These are phyloP conservation scores for Saccharomycopsis selenospora DNA, from an alignment of 805 yeast genomes.

Conservation along the genomic window DNA sequence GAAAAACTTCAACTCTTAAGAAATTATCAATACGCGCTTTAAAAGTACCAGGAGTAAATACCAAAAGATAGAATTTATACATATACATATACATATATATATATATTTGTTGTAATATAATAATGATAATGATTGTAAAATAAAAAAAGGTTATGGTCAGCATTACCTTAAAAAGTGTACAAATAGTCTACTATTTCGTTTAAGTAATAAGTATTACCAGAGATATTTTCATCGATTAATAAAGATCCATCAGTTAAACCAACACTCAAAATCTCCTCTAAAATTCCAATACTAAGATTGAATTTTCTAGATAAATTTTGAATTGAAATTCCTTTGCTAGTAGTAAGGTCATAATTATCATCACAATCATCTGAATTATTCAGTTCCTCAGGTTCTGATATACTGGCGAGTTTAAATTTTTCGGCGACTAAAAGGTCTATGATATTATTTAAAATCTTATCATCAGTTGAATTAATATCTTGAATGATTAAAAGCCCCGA, in stretches of 20 bases:
- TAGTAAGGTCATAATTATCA: slow-evolving; percentile 24
- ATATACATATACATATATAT: no score
- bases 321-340: slow-evolving; percentile 26
- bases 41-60: background rate
- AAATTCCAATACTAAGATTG: slow-evolving; percentile 60
- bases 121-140: no score
- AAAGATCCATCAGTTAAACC: slow-evolving; percentile 51
- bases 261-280: slow-evolving; percentile 54
- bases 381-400: slow-evolving; percentile 26
- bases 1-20: background rate
- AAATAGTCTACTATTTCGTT: slow-evolving; percentile 31
- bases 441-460: slow-evolving; percentile 32
- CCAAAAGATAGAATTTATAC: no score
- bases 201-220: slow-evolving; percentile 56
- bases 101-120: no score
- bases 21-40: background rate
- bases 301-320: slow-evolving; percentile 41
- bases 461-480: slow-evolving; percentile 31
- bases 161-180: background rate
- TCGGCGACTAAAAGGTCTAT: slow-evolving; percentile 28
- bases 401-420: slow-evolving; percentile 26
- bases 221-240: slow-evolving; percentile 59
- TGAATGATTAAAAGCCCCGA: slow-evolving; percentile 36
- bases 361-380: slow-evolving; percentile 27
- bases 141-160: no score